A percentile compares a stretch with the other conserved stretches of the same genome.
These are phyloP conservation scores for Cyclospora cayetanensis DNA, from an alignment of 169 alveolate genomes.

Conservation along the genomic window DNA sequence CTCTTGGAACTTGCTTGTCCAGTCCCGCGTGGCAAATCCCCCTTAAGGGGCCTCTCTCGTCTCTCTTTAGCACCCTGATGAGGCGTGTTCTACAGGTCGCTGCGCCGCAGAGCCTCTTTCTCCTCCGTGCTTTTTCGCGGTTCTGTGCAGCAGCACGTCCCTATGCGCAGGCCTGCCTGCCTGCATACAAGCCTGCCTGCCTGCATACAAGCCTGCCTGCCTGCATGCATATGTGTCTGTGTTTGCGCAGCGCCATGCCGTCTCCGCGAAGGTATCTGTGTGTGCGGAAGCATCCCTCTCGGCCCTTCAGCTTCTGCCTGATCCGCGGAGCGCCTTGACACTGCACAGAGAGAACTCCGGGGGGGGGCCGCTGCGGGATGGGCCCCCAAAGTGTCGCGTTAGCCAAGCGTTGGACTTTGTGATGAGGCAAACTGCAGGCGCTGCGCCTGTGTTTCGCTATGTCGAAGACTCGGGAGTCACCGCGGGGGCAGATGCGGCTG, in stretches of 20 bases:
- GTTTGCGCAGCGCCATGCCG: conserved; percentile 24
- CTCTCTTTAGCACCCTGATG: too few species aligned
- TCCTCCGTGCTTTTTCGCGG: too few species aligned
- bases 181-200: neutral
- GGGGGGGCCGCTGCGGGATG: neutral
- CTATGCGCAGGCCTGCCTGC: too few species aligned
- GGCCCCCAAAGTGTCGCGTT: conserved; percentile 10
- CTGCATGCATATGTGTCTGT: neutral
- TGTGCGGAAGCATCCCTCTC: neutral
- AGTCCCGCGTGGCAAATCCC: too few species aligned
- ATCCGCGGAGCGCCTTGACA: neutral
- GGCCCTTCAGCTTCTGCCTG: conserved; percentile 17
- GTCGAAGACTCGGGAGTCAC: neutral
- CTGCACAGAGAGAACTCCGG: conserved; percentile 6
- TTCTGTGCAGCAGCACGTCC: too few species aligned
- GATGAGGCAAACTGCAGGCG: neutral
- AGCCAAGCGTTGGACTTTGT: neutral
- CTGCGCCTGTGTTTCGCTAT: neutral
- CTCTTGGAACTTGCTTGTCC: too few species aligned
- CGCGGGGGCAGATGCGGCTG: conserved; percentile 28
- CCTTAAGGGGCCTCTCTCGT: too few species aligned
- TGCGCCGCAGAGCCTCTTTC: too few species aligned
- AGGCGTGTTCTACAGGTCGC: too few species aligned
- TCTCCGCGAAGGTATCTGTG: neutral
- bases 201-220: neutral